phyloP scores from a whole-genome alignment of 2,329 filamentous ascomycete species.

The Cryphonectria japonica region DNA sequence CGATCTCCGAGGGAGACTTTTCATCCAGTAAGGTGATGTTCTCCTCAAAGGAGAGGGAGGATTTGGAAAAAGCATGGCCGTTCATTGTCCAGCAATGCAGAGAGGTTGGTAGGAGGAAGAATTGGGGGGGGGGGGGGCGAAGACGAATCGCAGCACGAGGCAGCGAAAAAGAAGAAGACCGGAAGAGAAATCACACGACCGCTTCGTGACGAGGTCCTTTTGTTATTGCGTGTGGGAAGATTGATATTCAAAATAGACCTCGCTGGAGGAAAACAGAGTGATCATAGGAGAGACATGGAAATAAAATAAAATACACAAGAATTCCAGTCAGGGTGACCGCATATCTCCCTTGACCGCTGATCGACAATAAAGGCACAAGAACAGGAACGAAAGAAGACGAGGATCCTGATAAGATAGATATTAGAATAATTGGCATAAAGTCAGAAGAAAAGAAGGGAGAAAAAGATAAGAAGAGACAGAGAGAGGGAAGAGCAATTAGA shows the following conservation, averaged over 20 bases:
- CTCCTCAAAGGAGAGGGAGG: conserved; percentile 47
- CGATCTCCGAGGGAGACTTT: conserved; percentile 47
- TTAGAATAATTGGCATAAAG: background rate
- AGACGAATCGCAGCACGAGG: too few relatives aligned
- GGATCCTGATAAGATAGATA: background rate
- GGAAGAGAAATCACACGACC: background rate
- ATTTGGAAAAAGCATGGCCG: conserved; percentile 41
- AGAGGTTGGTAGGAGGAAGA: background rate
- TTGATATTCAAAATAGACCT: conserved; percentile 16
- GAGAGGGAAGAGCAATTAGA: background rate
- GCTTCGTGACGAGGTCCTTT: background rate
- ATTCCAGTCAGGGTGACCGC: background rate
- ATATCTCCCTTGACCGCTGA: conserved; percentile 14
- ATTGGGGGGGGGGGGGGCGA: background rate
- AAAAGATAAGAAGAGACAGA: background rate
- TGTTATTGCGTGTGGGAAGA: background rate
- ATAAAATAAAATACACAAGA: background rate
- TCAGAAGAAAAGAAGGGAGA: background rate
- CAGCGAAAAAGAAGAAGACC: background rate
- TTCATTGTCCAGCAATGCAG: conserved; percentile 45
- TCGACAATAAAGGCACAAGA: conserved; percentile 3
- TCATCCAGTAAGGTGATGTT: conserved; percentile 51
- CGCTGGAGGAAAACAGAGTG: conserved; percentile 12
- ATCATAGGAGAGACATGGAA: conserved; percentile 9
- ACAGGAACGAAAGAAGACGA: conserved; percentile 4